Percentiles rank a stretch among this genome's conserved stretches.
Evolutionary conservation across 139 green algal species (phyloP).

Genomic region (Auxenochlorella pyrenoidosa): DNA sequence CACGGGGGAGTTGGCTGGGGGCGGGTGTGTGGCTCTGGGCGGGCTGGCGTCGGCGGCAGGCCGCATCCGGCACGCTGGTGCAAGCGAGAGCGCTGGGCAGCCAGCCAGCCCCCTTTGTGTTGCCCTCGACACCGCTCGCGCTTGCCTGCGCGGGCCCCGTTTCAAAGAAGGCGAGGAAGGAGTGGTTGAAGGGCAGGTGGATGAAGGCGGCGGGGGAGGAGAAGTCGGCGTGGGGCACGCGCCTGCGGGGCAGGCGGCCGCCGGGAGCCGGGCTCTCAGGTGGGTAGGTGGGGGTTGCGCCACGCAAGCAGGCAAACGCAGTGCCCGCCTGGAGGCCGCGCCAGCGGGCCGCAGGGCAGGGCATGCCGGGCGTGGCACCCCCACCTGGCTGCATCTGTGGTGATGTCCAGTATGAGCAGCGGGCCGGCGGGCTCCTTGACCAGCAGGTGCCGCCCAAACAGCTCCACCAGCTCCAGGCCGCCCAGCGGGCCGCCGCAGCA

Average conservation of each 20-base stretch:
- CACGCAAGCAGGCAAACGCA: background rate
- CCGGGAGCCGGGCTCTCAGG: background rate
- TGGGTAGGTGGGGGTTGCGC: too few species aligned
- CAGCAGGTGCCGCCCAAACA: slow-evolving; percentile 27
- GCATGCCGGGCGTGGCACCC: background rate
- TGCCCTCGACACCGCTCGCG: too few species aligned
- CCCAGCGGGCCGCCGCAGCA: background rate
- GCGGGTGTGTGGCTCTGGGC: too few species aligned
- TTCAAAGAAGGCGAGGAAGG: slow-evolving; percentile 18
- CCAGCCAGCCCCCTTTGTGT: too few species aligned
- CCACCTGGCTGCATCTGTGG: background rate
- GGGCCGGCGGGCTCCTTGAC: background rate
- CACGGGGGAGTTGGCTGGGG: too few species aligned
- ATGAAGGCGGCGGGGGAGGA: background rate
- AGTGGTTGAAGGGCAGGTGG: slow-evolving; percentile 23
- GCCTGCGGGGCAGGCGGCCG: background rate
- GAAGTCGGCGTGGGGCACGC: background rate
- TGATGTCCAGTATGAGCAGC: background rate
- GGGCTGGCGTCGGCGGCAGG: too few species aligned
- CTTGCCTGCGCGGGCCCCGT: background rate
- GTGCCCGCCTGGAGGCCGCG: background rate
- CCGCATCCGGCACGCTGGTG: too few species aligned
- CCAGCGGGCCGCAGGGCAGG: too few species aligned
- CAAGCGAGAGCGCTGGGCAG: too few species aligned
- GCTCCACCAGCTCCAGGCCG: slow-evolving; percentile 12